phyloP scores from a whole-genome alignment of 1,139 yeast species.

The Suhomyces bolitotheri region DNA sequence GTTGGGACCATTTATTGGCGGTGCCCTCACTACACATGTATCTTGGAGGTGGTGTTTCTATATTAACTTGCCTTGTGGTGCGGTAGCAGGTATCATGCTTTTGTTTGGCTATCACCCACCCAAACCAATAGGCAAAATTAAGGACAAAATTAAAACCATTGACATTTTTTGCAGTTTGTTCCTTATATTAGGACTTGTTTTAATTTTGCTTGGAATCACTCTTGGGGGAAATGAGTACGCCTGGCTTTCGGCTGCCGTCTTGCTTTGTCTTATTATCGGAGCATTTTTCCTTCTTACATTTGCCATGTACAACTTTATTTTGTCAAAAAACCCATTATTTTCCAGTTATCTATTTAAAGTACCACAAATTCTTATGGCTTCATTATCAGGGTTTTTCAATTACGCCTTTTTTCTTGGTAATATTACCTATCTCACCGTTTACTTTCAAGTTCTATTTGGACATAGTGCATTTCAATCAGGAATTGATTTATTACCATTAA shows the following conservation, averaged over 20 bases:
- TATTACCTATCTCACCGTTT: conserved; percentile 23
- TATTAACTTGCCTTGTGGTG: conserved; percentile 28
- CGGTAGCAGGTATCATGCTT: conserved; percentile 19
- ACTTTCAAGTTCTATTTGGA: conserved; percentile 23
- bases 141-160: conserved; percentile 12
- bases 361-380: conserved; percentile 19
- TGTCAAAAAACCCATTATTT: conserved; percentile 19
- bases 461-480: conserved; percentile 24
- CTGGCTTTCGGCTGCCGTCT: conserved; percentile 23
- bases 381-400: conserved; percentile 16
- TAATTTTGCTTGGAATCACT: conserved; percentile 20
- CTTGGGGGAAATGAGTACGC: conserved; percentile 20
- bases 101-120: conserved; percentile 22
- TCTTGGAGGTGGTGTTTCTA: conserved; percentile 32
- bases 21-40: conserved; percentile 24
- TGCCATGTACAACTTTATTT: conserved; percentile 18
- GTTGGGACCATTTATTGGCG: conserved; percentile 28
- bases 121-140: conserved; percentile 12
- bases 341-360: conserved; percentile 14
- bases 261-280: conserved; percentile 19
- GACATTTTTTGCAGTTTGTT: conserved; percentile 21
- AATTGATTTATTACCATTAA: conserved; percentile 22
- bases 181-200: conserved; percentile 19
- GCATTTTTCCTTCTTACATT: conserved; percentile 16
- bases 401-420: conserved; percentile 20